Conservation (phyloP, 495 filamentous ascomycete genomes). For the Penicillium coffeae region DNA sequence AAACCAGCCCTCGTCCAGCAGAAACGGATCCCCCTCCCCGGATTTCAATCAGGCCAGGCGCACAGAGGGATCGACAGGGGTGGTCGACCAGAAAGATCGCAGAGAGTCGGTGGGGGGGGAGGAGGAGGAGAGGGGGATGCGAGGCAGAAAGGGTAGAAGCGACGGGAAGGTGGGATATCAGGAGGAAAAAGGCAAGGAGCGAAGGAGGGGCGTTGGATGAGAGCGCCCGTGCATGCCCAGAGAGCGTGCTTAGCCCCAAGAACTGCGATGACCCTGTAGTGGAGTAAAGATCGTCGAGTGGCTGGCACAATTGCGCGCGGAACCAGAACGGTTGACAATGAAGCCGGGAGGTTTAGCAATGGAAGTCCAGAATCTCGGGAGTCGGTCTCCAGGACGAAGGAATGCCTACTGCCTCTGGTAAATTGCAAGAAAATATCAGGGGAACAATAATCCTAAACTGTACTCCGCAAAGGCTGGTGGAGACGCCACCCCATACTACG, state of each 20-base stretch:
- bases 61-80: constrained; percentile 23
- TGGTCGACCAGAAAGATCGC: background rate
- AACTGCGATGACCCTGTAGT: constrained; percentile 6
- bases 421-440: background rate
- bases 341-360: constrained; percentile 14
- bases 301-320: background rate
- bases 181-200: constrained; percentile 5
- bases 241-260: constrained; percentile 1
- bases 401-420: background rate
- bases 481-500: no score
- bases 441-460: background rate
- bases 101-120: background rate
- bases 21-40: constrained; percentile 4
- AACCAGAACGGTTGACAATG: constrained; percentile 1
- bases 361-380: background rate
- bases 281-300: constrained; percentile 1
- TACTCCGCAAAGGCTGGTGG: background rate
- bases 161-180: constrained; percentile 7
- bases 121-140: background rate
- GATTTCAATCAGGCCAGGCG: no score
- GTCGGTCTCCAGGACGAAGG: background rate
- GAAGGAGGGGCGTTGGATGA: constrained; percentile 7
- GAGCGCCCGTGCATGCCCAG: constrained; percentile 15
- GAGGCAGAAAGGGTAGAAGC: constrained; percentile 4
- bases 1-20: constrained; percentile 13